Conservation (phyloP, 2,329 filamentous ascomycete genomes). For the Orbilia blumenaviensis region DNA sequence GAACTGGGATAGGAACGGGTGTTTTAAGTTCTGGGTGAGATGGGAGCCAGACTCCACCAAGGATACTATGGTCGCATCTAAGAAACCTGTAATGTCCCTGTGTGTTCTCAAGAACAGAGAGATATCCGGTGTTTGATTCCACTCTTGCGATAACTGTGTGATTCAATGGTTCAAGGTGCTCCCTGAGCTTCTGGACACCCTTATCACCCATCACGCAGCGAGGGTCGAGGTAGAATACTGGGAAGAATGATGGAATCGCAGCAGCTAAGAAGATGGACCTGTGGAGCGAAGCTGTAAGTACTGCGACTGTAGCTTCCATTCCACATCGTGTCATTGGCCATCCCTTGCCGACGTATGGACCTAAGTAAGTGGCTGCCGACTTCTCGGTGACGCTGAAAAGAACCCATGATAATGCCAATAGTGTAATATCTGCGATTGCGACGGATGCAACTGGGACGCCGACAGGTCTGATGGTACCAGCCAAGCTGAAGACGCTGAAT, state of each 20-base stretch:
- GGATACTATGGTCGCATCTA: constrained; percentile 90
- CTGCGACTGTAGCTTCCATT: constrained; percentile 45
- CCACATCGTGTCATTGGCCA: constrained; percentile 50
- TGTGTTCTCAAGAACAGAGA: constrained; percentile 84
- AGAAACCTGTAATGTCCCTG: constrained; percentile 78
- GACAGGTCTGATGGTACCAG: constrained; percentile 30
- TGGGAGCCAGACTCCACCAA: constrained; percentile 88
- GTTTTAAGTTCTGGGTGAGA: constrained; percentile 63
- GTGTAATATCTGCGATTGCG: constrained; percentile 13
- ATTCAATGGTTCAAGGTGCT: constrained; percentile 70
- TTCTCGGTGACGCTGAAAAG: constrained; percentile 37
- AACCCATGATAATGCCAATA: constrained; percentile 36
- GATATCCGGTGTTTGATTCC: constrained; percentile 89
- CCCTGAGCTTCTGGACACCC: constrained; percentile 66
- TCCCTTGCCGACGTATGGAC: constrained; percentile 30
- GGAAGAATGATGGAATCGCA: constrained; percentile 76
- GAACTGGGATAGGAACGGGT: constrained; percentile 60
- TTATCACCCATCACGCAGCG: constrained; percentile 59
- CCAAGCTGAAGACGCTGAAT: constrained; percentile 41
- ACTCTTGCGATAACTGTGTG: constrained; percentile 81
- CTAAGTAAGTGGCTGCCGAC: neutral
- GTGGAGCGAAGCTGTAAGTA: constrained; percentile 62
- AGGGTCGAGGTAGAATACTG: constrained; percentile 76
- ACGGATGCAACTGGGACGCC: constrained; percentile 29
- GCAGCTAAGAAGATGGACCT: constrained; percentile 75